Evolutionary conservation across 2,329 filamentous ascomycete genomes (phyloP).

Genomic region (Massarina eburnea): DNA sequence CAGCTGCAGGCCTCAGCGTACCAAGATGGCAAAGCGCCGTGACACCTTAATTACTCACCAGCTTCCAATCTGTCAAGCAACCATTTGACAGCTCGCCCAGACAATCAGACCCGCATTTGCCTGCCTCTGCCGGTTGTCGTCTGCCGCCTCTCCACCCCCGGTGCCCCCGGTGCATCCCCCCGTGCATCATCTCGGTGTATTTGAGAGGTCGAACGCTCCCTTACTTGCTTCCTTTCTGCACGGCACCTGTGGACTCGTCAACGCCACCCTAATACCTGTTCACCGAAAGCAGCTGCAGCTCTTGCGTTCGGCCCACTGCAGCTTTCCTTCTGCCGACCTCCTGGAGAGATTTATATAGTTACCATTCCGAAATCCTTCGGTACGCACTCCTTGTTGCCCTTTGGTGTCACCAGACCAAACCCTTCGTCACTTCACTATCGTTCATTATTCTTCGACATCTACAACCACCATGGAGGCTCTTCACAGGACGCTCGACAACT

Average conservation of each 20-base stretch:
- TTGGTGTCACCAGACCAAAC: background rate
- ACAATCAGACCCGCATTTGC: slow-evolving; percentile 8
- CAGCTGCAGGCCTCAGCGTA: slow-evolving; percentile 5
- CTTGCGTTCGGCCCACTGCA: slow-evolving; percentile 8
- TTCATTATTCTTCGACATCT: background rate
- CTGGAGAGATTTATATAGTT: slow-evolving; percentile 12
- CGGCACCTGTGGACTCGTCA: slow-evolving; percentile 8
- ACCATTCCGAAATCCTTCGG: background rate
- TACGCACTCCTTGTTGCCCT: background rate
- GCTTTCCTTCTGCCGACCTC: slow-evolving; percentile 15
- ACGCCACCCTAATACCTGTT: slow-evolving; percentile 14
- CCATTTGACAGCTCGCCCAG: slow-evolving; percentile 22
- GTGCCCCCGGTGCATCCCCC: too few species aligned
- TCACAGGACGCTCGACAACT: slow-evolving; percentile 15
- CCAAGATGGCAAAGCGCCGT: slow-evolving; percentile 22
- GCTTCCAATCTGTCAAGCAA: slow-evolving; percentile 23
- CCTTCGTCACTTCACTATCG: background rate
- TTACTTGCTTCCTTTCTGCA: slow-evolving; percentile 12
- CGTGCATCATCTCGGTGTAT: slow-evolving; percentile 14
- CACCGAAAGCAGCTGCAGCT: background rate
- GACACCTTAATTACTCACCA: slow-evolving; percentile 11
- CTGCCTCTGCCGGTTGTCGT: slow-evolving; percentile 10
- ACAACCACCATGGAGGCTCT: slow-evolving; percentile 28
- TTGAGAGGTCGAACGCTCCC: slow-evolving; percentile 17
- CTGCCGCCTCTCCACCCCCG: slow-evolving; percentile 16